Evolutionary conservation across 495 filamentous ascomycete species (phyloP), one percentile per base, ranked within the genome.

Genomic region (Penicillium bialowiezense): DNA sequence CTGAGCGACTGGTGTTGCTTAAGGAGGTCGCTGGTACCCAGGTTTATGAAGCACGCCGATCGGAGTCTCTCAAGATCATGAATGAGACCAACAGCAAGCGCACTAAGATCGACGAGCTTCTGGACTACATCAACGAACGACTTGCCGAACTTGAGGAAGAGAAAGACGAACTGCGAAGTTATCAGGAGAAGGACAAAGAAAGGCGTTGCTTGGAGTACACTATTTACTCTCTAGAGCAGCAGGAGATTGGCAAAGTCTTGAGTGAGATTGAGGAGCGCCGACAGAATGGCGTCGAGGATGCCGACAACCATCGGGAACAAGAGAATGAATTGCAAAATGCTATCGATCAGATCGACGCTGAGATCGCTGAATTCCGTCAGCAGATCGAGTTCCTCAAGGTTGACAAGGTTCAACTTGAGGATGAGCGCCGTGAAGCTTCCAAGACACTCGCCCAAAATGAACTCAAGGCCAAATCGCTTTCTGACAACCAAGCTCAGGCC

Each of bases 1-100:
- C 82, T 1, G 91, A 96, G 58, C 79, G 93, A 43, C 64, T 99
- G 51, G 89, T 85, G 41, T 72, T 99, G 21, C 72, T 99, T 44
- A 99, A 99, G 68, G 92, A 99, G 58, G 95, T 99, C 17, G 95
- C 93, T 2, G 93, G 93, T 36, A 97, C 93, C 4, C 90, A 96
- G 60, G 90, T 95, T 20, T 99, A 99, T 67, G 93, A 99, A 68
- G 86, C 90, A 31, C 83, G 91, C 44, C 78, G 95, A 41, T 76
- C 87, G 15, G 91, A 97, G 65, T 93, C 88, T 24, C 70, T 96
- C 51, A 96, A 95, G 68, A 96, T 99, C 60, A 97, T 99, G 91
- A 79, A 83, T 40, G 95, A 97, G 50, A 97, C 93, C 10, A 90
- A 92, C 63, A 95, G 87, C 66, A 97, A 96, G 70, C 85, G 91